These are phyloP conservation scores for Perilla frutescens DNA, from an alignment of 257 asterid species.

Conservation along the genomic window DNA sequence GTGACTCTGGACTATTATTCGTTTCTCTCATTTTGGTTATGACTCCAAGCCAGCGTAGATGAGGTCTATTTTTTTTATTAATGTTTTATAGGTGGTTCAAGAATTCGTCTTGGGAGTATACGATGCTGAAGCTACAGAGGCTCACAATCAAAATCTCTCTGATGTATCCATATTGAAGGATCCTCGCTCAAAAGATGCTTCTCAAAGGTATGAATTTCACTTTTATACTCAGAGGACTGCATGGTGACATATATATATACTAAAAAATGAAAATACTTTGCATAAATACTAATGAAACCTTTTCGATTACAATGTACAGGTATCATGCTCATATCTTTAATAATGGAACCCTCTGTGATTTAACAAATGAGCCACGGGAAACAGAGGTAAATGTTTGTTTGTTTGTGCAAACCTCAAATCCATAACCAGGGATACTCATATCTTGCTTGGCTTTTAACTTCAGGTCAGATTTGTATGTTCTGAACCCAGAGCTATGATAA, in stretches of 20 bases:
- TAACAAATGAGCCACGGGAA: constrained; percentile 91
- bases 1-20: constrained; percentile 1
- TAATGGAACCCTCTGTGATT: constrained; percentile 90
- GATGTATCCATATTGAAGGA: constrained; percentile 86
- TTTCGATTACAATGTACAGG: constrained; percentile 48
- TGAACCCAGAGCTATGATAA: constrained; percentile 92
- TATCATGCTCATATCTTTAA: constrained; percentile 89
- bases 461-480: constrained; percentile 98
- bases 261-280: not conserved
- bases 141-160: constrained; percentile 74
- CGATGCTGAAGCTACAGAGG: constrained; percentile 83
- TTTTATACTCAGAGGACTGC: constrained; percentile 5
- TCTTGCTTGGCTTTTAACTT: constrained; percentile 37
- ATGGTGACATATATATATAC: constrained; percentile 22
- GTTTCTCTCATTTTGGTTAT: constrained; percentile 8
- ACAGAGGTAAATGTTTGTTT: constrained; percentile 68
- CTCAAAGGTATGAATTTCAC: constrained; percentile 74
- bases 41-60: constrained; percentile 20
- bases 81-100: constrained; percentile 71
- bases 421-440: constrained; percentile 22
- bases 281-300: constrained; percentile 26
- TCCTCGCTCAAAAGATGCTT: constrained; percentile 98
- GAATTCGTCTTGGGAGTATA: constrained; percentile 86
- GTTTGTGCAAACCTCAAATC: constrained; percentile 18
- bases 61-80: constrained; percentile 2